phyloP scores from a whole-genome alignment of 495 filamentous ascomycete species.

The Trichocladium antarcticum region DNA sequence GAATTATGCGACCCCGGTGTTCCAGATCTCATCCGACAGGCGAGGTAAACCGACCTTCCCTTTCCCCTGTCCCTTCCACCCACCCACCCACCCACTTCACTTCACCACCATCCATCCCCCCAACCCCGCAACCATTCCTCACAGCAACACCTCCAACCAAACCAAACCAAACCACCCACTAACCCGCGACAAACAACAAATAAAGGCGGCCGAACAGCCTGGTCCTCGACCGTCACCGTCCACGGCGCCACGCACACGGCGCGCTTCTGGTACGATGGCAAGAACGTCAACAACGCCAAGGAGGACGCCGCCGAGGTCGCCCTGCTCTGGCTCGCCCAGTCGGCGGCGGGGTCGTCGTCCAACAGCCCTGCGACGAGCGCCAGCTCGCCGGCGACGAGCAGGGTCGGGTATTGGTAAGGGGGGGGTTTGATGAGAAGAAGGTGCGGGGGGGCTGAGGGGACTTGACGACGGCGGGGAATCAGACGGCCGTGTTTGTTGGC shows the following conservation, averaged over 20 bases:
- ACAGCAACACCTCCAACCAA: too few relatives aligned
- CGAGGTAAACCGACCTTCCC: conserved; percentile 50
- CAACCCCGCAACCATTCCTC: background rate
- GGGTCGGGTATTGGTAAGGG: too few relatives aligned
- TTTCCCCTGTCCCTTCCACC: conserved; percentile 4
- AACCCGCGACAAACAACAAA: background rate
- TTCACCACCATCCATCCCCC: background rate
- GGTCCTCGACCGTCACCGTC: conserved; percentile 64
- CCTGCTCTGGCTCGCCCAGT: conserved; percentile 37
- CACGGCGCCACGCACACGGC: conserved; percentile 46
- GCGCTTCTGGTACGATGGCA: conserved; percentile 85
- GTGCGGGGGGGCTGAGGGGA: too few relatives aligned
- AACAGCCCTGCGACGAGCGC: background rate
- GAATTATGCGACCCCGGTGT: conserved; percentile 48
- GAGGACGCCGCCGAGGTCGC: conserved; percentile 82
- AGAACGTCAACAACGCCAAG: conserved; percentile 73
- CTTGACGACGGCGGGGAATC: too few relatives aligned
- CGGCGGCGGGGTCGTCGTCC: background rate
- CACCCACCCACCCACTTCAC: background rate
- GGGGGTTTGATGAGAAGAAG: too few relatives aligned
- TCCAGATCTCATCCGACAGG: conserved; percentile 64
- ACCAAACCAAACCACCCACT: background rate
- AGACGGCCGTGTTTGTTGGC: too few relatives aligned
- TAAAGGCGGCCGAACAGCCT: conserved; percentile 85
- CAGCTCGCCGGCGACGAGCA: conserved; percentile 5